phyloP scores from a whole-genome alignment of 192 early-diverging fungal genomes.

The Coemansia umbellata region DNA sequence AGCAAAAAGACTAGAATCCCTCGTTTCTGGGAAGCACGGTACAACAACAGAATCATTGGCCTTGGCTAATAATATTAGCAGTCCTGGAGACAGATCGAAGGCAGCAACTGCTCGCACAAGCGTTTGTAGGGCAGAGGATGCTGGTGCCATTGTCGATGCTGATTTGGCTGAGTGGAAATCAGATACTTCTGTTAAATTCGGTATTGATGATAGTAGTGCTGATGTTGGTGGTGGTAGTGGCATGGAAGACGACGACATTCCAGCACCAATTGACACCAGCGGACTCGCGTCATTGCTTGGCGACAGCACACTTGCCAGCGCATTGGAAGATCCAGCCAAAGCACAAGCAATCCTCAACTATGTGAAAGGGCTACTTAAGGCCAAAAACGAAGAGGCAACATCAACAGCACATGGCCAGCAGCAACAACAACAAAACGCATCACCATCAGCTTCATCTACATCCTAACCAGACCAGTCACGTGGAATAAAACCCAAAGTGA shows the following conservation, averaged over 20 bases:
- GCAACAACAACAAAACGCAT: no score
- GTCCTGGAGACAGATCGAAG: no score
- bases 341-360: conserved; percentile 48
- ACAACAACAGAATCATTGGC: no score
- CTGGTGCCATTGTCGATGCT: no score
- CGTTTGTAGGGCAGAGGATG: no score
- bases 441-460: no score
- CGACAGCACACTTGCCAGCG: conserved; percentile 43
- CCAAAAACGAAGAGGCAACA: conserved; percentile 18
- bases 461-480: no score
- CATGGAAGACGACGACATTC: conserved; percentile 28
- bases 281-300: conserved; percentile 41
- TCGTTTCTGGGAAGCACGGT: background rate
- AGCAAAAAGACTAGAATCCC: conserved; percentile 11
- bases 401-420: no score
- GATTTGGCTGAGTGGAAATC: conserved; percentile 16
- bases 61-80: no score
- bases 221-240: background rate
- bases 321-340: conserved; percentile 43
- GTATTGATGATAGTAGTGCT: background rate
- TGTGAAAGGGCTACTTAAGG: conserved; percentile 41
- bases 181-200: background rate
- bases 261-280: conserved; percentile 42
- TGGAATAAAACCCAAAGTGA: no score
- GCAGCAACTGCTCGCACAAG: no score